Base-by-base conservation (phyloP, 176 grass and related monocot species). In the Thalia dealbata region DNA sequence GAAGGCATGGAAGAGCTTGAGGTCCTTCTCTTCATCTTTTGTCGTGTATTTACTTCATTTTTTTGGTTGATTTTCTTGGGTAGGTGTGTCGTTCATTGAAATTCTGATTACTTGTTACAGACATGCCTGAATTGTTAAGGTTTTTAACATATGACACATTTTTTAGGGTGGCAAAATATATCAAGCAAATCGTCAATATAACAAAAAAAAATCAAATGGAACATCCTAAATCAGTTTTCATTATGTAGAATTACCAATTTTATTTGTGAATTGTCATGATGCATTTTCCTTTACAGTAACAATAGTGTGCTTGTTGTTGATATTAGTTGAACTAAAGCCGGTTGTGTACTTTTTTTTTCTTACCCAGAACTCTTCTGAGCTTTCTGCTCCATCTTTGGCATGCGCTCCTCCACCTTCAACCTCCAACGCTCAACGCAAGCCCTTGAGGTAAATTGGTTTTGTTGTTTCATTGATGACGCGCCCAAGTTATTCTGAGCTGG, bases 1-100 rank as follows among this genome's bases (percentile, higher is more conserved):
- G 87, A 79, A 82, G 61, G 73, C 45, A 56, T 59, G 50, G 86
- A 89, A 83, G 86, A 91, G 83, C 81, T 96, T 54, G 88, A 96
- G 91, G 91, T 91, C 73, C 79, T 66, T 80, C 22, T 23, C 62
- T 67, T 80, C 54, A 13, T 61, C 10, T 76, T 26, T 75, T 69
- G 7, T 29, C 0, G 61, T 67, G 68, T 63, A 25, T 62, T 11
- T 61, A 15, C 48, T 76, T 77, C 71, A 50, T 44, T 45, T 81
- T 32, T 75, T 65, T 72, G 8, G 42, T 76, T 11, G 70, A 56
- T 42, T 13, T 70, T 21, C 46, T 26, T 61, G 41, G 45, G 8
- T 28, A 63, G 58, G 7, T 22, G 11, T 52, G 11, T 52, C 14
- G 14, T 10, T 10, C n/a, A 11, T 1, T 24, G 51, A 52, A n/a